Evolutionary conservation across 768 basidiomycete species (phyloP).

Genomic region (Naganishia friedmannii): DNA sequence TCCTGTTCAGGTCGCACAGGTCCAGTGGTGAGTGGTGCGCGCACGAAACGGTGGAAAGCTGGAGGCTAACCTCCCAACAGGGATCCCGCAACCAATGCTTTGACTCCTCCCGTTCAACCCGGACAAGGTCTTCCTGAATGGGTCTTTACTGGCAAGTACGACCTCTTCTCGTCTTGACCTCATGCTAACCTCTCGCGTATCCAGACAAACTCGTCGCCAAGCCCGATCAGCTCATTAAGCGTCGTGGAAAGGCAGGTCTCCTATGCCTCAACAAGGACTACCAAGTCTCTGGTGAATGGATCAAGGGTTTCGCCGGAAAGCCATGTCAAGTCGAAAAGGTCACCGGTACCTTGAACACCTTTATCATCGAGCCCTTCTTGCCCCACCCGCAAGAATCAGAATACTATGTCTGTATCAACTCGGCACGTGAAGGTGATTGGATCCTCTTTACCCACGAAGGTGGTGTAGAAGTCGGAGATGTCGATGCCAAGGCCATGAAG

Average conservation of each 20-base stretch:
- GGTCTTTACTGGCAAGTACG: constrained; percentile 48
- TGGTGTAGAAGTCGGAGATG: constrained; percentile 97
- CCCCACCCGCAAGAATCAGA: constrained; percentile 91
- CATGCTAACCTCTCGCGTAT: neutral
- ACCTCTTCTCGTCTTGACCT: neutral
- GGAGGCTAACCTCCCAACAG: constrained; percentile 28
- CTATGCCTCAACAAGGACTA: constrained; percentile 90
- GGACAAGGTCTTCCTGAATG: constrained; percentile 53
- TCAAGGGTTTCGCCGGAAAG: constrained; percentile 82
- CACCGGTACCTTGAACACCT: constrained; percentile 92
- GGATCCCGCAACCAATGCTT: constrained; percentile 50
- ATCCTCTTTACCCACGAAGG: constrained; percentile 99
- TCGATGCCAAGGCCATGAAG: constrained; percentile 92
- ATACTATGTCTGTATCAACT: constrained; percentile 98
- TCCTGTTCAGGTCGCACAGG: constrained; percentile 67
- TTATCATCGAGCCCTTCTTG: constrained; percentile 98
- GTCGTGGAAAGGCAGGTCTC: constrained; percentile 95
- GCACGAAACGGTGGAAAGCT: neutral
- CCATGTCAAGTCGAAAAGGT: constrained; percentile 89
- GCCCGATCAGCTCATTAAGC: constrained; percentile 88
- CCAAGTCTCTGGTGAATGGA: constrained; percentile 84
- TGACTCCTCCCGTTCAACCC: constrained; percentile 51
- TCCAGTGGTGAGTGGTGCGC: constrained; percentile 46
- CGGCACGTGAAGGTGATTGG: constrained; percentile 84
- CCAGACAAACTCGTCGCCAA: constrained; percentile 54